Evolutionary conservation across 495 filamentous ascomycete species (phyloP).

Genomic region (Aspergillus coremiiformis): DNA sequence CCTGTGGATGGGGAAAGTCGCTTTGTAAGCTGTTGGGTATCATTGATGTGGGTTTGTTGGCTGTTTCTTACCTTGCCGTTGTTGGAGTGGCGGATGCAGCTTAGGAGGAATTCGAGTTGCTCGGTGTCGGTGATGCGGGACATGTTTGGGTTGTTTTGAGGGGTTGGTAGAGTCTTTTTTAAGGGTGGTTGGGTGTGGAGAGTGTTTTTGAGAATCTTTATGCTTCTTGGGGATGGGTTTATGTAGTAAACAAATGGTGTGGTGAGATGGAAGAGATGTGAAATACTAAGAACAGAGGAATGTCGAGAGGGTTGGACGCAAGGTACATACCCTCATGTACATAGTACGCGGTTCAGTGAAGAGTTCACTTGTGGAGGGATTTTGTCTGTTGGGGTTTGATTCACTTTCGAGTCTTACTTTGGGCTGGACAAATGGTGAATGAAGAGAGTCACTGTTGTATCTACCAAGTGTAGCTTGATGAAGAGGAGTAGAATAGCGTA

Average conservation of each 20-base stretch:
- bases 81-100: conserved; percentile 52
- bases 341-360: neutral
- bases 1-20: conserved; percentile 27
- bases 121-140: conserved; percentile 41
- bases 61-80: conserved; percentile 47
- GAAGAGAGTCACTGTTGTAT: too few relatives aligned
- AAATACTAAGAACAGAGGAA: too few relatives aligned
- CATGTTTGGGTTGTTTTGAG: conserved; percentile 31
- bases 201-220: neutral
- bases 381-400: neutral
- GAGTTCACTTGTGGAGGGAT: neutral
- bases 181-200: neutral
- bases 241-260: neutral
- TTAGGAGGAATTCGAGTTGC: conserved; percentile 56
- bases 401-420: neutral
- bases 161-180: neutral
- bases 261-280: neutral
- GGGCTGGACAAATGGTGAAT: neutral
- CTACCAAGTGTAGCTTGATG: too few relatives aligned
- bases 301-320: too few relatives aligned
- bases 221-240: too few relatives aligned
- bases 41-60: too few relatives aligned
- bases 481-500: too few relatives aligned
- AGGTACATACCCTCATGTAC: too few relatives aligned
- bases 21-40: neutral